Conservation (phyloP, 805 yeast genomes). For the Candida rishiriensis region DNA sequence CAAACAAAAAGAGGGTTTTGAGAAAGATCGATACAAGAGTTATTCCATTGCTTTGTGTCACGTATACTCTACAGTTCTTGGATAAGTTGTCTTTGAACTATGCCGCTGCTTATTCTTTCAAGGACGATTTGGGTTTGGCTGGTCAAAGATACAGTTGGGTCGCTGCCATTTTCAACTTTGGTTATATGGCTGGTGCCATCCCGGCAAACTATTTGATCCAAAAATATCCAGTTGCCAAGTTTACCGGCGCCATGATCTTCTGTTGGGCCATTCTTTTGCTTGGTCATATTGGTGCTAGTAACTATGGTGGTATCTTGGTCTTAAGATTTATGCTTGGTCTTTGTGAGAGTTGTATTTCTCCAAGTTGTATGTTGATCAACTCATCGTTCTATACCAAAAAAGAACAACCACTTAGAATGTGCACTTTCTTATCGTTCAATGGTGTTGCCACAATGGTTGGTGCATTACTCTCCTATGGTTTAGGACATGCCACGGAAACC, state of each 20-base stretch:
- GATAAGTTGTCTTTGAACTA: slow-evolving; percentile 37
- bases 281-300: slow-evolving; percentile 40
- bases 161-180: slow-evolving; percentile 39
- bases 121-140: slow-evolving; percentile 31
- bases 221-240: slow-evolving; percentile 32
- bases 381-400: slow-evolving; percentile 24
- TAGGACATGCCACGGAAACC: slow-evolving; percentile 4
- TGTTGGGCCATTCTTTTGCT: slow-evolving; percentile 50
- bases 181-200: slow-evolving; percentile 56
- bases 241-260: slow-evolving; percentile 33
- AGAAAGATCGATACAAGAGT: slow-evolving; percentile 47
- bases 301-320: slow-evolving; percentile 40
- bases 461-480: slow-evolving; percentile 9
- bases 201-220: slow-evolving; percentile 35
- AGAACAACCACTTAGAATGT: slow-evolving; percentile 26
- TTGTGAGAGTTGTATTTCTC: slow-evolving; percentile 27
- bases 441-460: slow-evolving; percentile 17
- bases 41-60: slow-evolving; percentile 43
- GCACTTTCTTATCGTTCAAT: slow-evolving; percentile 18
- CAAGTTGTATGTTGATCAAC: slow-evolving; percentile 32
- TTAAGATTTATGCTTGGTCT: slow-evolving; percentile 47
- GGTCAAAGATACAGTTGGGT: slow-evolving; percentile 45
- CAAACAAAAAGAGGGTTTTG: slow-evolving; percentile 5
- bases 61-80: slow-evolving; percentile 31
- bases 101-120: slow-evolving; percentile 39